phyloP scores from a whole-genome alignment of 257 asterid genomes.

The Striga asiatica region DNA sequence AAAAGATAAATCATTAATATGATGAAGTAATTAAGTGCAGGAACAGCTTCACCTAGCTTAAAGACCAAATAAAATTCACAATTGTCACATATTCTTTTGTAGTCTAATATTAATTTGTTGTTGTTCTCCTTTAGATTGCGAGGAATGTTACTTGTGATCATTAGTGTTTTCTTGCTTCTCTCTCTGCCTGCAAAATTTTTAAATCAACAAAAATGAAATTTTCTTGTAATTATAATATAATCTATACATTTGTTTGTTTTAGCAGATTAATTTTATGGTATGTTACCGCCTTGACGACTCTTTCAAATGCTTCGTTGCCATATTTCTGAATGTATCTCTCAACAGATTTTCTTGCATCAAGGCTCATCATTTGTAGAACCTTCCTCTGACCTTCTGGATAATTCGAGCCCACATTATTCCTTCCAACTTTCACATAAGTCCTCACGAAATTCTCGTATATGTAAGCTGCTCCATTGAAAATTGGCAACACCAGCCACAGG shows the following conservation, averaged over 20 bases:
- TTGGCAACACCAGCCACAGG: constrained; percentile 45
- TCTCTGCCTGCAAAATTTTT: constrained; percentile 74
- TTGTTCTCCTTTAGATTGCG: no score
- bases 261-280: not conserved
- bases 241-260: not conserved
- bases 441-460: constrained; percentile 60
- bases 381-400: constrained; percentile 47
- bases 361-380: constrained; percentile 86
- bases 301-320: constrained; percentile 69
- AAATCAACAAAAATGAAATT: no score
- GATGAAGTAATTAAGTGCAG: no score
- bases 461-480: constrained; percentile 51
- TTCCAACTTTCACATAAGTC: constrained; percentile 49
- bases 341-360: constrained; percentile 69
- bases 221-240: not conserved
- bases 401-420: constrained; percentile 34
- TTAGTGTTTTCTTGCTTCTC: constrained; percentile 64
- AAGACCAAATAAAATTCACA: no score
- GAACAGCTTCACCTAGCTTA: no score
- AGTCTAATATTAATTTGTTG: no score
- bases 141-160: not conserved
- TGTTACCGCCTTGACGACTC: constrained; percentile 66
- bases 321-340: constrained; percentile 59
- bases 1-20: no score
- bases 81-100: no score